Conservation (phyloP, 1,284 basidiomycete species). For the Sporisorium exsertum region DNA sequence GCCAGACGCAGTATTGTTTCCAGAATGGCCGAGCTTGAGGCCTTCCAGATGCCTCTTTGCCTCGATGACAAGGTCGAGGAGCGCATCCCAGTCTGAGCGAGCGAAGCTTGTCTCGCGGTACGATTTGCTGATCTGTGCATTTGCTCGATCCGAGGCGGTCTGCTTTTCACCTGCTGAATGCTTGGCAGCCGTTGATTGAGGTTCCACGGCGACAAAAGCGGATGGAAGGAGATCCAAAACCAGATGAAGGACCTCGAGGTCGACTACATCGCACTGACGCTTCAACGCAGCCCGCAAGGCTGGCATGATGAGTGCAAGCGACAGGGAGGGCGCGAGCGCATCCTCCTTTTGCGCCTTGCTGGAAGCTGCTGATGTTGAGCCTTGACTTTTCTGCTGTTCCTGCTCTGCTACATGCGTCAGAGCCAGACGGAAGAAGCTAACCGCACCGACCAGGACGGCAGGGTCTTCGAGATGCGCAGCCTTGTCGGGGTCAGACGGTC, state of each 20-base stretch:
- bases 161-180: slow-evolving; percentile 14
- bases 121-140: slow-evolving; percentile 6
- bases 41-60: slow-evolving; percentile 61
- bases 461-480: slow-evolving; percentile 38
- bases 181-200: slow-evolving; percentile 8
- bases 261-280: slow-evolving; percentile 57
- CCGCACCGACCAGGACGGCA: slow-evolving; percentile 61
- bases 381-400: slow-evolving; percentile 40
- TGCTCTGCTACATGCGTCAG: slow-evolving; percentile 52
- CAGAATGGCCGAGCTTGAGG: slow-evolving; percentile 37
- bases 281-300: slow-evolving; percentile 61
- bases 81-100: slow-evolving; percentile 61
- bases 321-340: slow-evolving; percentile 52
- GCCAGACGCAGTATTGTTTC: slow-evolving; percentile 9
- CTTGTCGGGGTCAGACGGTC: neutral
- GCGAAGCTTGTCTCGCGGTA: slow-evolving; percentile 16
- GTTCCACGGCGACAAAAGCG: slow-evolving; percentile 1
- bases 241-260: slow-evolving; percentile 61
- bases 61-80: slow-evolving; percentile 59
- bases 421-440: slow-evolving; percentile 60
- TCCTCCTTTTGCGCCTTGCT: slow-evolving; percentile 46
- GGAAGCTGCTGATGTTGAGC: slow-evolving; percentile 6
- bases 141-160: neutral
- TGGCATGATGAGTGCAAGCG: slow-evolving; percentile 57
- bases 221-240: slow-evolving; percentile 57